Conservation (phyloP, 768 basidiomycete genomes). For the Clitopilus passeckerianus region DNA sequence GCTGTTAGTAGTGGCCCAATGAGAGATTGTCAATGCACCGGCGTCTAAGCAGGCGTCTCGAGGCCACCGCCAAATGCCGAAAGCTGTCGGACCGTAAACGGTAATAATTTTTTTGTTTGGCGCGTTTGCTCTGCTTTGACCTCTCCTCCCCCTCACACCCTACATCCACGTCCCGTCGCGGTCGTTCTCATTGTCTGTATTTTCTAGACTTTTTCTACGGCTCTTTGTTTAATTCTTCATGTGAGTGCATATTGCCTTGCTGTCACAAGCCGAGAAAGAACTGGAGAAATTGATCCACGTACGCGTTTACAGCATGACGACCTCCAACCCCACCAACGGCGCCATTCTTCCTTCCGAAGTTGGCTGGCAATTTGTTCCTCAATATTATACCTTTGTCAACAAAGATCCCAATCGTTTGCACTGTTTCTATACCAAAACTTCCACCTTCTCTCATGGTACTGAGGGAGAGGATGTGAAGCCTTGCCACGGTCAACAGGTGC, state of each 20-base stretch:
- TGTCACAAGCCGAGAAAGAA: neutral
- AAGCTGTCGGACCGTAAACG: conserved; percentile 16
- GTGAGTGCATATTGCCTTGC: conserved; percentile 12
- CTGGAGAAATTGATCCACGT: neutral
- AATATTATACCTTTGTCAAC: conserved; percentile 99
- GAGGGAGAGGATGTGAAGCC: conserved; percentile 93
- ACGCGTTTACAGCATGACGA: conserved; percentile 26
- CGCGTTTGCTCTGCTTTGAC: conserved; percentile 17
- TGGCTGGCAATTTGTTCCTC: conserved; percentile 98
- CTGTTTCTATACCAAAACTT: conserved; percentile 98
- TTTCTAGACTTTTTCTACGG: conserved; percentile 27
- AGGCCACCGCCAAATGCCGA: conserved; percentile 14
- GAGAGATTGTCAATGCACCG: too few relatives aligned
- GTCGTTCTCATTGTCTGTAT: conserved; percentile 24
- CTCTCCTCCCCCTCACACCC: conserved; percentile 17
- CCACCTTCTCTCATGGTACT: conserved; percentile 94
- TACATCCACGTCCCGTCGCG: conserved; percentile 15
- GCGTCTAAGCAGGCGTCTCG: neutral
- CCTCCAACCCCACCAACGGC: conserved; percentile 29
- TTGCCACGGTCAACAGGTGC: conserved; percentile 90
- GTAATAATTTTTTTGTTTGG: conserved; percentile 26
- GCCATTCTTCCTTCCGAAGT: conserved; percentile 86
- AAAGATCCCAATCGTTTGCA: conserved; percentile 95
- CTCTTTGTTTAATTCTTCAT: conserved; percentile 27
- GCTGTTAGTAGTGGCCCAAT: too few relatives aligned